A percentile compares a stretch with the other conserved stretches of the same genome.
Evolutionary conservation across 306 rosid genomes (phyloP).

Genomic region (Adenanthera pavonina): DNA sequence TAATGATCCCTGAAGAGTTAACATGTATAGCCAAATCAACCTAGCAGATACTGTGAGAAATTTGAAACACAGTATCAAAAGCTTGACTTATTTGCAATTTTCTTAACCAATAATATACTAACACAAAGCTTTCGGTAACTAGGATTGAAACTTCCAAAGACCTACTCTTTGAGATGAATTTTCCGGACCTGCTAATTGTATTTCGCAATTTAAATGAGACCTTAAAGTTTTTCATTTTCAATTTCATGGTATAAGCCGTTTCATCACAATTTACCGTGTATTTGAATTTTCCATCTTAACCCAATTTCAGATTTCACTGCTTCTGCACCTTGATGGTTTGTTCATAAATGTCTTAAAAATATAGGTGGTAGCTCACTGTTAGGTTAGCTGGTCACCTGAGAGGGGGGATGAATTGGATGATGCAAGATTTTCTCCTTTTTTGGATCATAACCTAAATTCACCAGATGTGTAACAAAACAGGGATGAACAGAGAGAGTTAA

Average conservation of each 20-base stretch:
- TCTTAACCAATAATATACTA: not conserved
- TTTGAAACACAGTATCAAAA: not conserved
- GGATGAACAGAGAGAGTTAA: too few relatives aligned
- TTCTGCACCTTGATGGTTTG: constrained; percentile 8
- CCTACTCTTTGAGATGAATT: not conserved
- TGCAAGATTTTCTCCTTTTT: too few relatives aligned
- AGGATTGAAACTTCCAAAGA: not conserved
- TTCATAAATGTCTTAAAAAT: constrained; percentile 42
- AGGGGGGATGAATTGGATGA: too few relatives aligned
- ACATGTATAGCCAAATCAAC: too few relatives aligned
- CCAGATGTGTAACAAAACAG: too few relatives aligned
- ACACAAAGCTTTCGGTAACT: not conserved
- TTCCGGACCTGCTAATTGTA: not conserved
- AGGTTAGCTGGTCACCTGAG: too few relatives aligned
- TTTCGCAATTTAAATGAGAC: constrained; percentile 16
- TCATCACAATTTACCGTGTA: constrained; percentile 1
- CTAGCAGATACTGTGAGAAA: not conserved
- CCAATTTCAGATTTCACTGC: not conserved
- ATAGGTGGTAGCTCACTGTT: constrained; percentile 70
- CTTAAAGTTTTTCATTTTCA: constrained; percentile 4
- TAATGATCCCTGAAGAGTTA: too few relatives aligned
- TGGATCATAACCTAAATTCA: too few relatives aligned
- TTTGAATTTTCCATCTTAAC: constrained; percentile 21
- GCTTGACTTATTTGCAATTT: not conserved
- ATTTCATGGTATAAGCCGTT: not conserved